These are phyloP conservation scores for Neostapfia colusana DNA, from an alignment of 176 grass and related monocot genomes.

Conservation along the genomic window DNA sequence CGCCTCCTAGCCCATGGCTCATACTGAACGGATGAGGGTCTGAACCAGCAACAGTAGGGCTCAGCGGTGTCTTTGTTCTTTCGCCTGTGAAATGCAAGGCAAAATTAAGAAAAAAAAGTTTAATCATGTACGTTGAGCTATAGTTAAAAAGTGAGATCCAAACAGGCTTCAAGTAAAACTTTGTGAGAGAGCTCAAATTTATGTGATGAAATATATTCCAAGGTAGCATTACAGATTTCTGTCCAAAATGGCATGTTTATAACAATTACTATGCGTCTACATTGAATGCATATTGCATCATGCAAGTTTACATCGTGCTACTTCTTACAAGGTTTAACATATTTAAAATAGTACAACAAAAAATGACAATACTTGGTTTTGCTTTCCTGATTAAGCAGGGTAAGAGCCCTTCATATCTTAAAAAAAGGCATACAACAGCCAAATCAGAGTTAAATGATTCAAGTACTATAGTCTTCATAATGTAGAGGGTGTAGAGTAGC, in stretches of 20 bases:
- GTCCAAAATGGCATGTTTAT: background rate
- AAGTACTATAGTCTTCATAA: background rate
- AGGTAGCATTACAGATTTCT: conserved; percentile 11
- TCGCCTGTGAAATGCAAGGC: conserved; percentile 49
- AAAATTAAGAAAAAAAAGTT: conserved; percentile 20
- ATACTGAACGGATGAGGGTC: conserved; percentile 80
- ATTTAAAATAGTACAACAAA: conserved; percentile 5
- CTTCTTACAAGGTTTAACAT: conserved; percentile 9
- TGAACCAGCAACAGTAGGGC: conserved; percentile 84
- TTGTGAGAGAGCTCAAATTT: background rate
- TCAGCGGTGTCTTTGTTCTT: conserved; percentile 83
- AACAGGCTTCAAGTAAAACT: background rate
- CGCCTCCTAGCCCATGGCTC: conserved; percentile 67
- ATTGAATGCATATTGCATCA: conserved; percentile 3
- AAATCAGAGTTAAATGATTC: background rate
- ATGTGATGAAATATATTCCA: background rate
- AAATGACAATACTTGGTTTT: conserved; percentile 5
- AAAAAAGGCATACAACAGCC: conserved; percentile 1
- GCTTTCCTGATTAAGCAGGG: conserved; percentile 22
- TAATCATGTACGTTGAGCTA: conserved; percentile 3
- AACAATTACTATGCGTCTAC: background rate
- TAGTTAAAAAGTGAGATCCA: background rate
- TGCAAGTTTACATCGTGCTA: conserved; percentile 5
- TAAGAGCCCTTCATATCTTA: background rate
- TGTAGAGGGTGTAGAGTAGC: background rate